Base-by-base conservation (phyloP, 208 protist species). In the Leptomonas pyrrhocoris region DNA sequence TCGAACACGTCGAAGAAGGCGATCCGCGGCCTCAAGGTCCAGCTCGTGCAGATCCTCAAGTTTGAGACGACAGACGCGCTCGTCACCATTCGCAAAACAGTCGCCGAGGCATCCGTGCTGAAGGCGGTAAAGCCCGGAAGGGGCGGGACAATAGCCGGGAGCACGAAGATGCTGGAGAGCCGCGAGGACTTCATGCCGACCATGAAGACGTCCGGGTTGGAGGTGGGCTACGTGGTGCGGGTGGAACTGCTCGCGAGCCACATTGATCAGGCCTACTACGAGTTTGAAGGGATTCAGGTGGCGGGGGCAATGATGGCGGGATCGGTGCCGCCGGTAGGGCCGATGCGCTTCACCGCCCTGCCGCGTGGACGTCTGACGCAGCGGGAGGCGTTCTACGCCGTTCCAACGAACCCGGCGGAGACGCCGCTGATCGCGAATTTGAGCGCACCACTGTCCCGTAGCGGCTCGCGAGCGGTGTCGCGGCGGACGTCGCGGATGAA, bases 381-480 rank as follows among this genome's bases (percentile, higher is more conserved):
- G 6, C 67, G 74, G 4, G 74, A 79, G 62, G 74, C 67, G 13
- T 79, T 68, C 62, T 79, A 79, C 57, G 54, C 67, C 9, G 55
- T 74, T 15, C 74, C 74, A 11, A 45, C 36, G 2, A 34, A 68
- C 38, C 74, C 74, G 3, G 48, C 21, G 19, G 40, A 43, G n/a
- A 12, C 36, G 34, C 61, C 74, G 34, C 7, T 48, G 16, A 62
- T 79, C 0, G 56, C 74, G 0, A n/a, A 0, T 1, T 12, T 79
- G 48, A 42, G 27, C 1, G 40, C 63, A 5, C 36, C 57, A 4
- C 21, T 55, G 27, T 55, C 31, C 4, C 30, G 18, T 9, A 25
- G 45, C 15, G 27, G 50, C 19, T 70, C 64, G 7, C 38, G 19
- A 18, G 49, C 38, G 18, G 64, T 21, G 21, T 70, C 53, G 2